Percentiles rank a stretch among this genome's conserved stretches.
Conservation (phyloP, 2,329 filamentous ascomycete species). For the Colletotrichum graminicola region DNA sequence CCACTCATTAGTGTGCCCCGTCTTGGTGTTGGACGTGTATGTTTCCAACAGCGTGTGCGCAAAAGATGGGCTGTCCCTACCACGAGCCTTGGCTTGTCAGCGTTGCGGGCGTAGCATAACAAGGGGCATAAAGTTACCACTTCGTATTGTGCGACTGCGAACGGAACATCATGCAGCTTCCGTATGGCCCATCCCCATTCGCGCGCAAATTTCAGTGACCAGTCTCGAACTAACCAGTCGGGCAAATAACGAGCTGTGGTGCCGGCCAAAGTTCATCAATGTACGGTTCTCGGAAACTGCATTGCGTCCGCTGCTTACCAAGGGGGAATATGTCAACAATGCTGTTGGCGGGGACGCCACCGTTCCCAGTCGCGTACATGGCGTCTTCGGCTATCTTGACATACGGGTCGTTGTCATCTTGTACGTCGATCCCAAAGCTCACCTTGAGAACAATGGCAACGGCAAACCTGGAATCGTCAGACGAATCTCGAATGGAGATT, state of each 20-base stretch:
- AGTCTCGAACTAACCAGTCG: constrained; percentile 50
- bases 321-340: constrained; percentile 63
- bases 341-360: constrained; percentile 51
- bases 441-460: constrained; percentile 51
- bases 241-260: constrained; percentile 55
- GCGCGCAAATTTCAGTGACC: constrained; percentile 50
- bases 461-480: constrained; percentile 45
- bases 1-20: constrained; percentile 33
- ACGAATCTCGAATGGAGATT: not conserved
- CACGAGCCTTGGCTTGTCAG: constrained; percentile 36
- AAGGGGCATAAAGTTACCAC: constrained; percentile 43
- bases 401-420: constrained; percentile 48
- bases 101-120: constrained; percentile 38
- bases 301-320: constrained; percentile 43
- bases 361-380: constrained; percentile 48
- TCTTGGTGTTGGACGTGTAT: constrained; percentile 30
- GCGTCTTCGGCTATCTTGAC: constrained; percentile 45
- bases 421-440: constrained; percentile 50
- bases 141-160: constrained; percentile 47
- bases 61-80: constrained; percentile 40
- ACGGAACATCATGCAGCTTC: constrained; percentile 51
- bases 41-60: constrained; percentile 38
- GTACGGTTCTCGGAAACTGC: constrained; percentile 36
- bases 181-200: constrained; percentile 52
- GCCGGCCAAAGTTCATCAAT: constrained; percentile 45